These are phyloP conservation scores for Aspergillus transmontanensis DNA, from an alignment of 2,329 filamentous ascomycete genomes.

Conservation along the genomic window DNA sequence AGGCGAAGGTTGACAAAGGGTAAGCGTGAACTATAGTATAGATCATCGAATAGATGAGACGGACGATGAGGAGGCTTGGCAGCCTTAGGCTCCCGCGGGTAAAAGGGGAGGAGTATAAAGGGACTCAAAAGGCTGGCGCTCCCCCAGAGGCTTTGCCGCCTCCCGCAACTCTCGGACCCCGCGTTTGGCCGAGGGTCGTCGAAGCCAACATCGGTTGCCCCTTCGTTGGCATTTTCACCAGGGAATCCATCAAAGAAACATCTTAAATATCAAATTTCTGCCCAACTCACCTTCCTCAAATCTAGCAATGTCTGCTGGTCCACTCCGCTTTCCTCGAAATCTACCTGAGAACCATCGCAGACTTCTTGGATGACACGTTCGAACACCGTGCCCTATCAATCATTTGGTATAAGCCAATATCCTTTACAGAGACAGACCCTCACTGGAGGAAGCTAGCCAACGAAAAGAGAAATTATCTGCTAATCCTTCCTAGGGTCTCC, in stretches of 20 bases:
- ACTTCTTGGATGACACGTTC: conserved; percentile 90
- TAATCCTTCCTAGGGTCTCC: conserved; percentile 10
- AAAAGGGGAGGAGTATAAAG: conserved; percentile 43
- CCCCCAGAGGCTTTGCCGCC: conserved; percentile 36
- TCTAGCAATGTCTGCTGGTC: conserved; percentile 85
- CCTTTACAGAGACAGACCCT: conserved; percentile 7
- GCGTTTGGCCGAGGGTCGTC: conserved; percentile 28
- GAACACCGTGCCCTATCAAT: conserved; percentile 72
- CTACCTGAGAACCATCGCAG: conserved; percentile 84
- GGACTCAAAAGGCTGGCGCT: conserved; percentile 41
- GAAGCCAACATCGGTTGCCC: conserved; percentile 26
- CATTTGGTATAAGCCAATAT: conserved; percentile 32
- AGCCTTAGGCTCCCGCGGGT: conserved; percentile 27
- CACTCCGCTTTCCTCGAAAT: conserved; percentile 96
- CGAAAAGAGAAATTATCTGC: conserved; percentile 21
- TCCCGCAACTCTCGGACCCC: conserved; percentile 39
- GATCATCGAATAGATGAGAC: neutral
- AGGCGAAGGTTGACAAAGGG: neutral
- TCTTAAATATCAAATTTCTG: neutral
- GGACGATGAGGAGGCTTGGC: conserved; percentile 21
- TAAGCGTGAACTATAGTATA: conserved; percentile 2
- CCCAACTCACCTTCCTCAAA: conserved; percentile 76
- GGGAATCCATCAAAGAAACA: neutral
- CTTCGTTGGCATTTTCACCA: neutral
- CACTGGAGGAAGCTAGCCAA: conserved; percentile 5